These are phyloP conservation scores for Aspergillus piperis DNA, from an alignment of 2,329 filamentous ascomycete species.

Conservation along the genomic window DNA sequence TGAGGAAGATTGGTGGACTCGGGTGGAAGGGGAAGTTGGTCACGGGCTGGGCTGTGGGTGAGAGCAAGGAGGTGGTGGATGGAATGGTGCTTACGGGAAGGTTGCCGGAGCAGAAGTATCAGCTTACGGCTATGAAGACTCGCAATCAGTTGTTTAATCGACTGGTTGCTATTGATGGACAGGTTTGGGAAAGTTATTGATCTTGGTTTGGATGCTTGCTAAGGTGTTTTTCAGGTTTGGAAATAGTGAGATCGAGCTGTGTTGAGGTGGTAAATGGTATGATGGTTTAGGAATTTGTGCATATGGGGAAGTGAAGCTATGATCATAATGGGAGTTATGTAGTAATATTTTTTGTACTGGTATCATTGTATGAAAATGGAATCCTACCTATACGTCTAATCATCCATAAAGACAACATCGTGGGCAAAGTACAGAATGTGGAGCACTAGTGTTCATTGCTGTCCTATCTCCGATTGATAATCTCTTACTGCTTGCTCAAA, in stretches of 20 bases:
- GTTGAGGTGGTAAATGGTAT: no score
- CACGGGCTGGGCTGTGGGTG: slow-evolving; percentile 72
- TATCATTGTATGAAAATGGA: background rate
- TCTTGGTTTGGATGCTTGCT: background rate
- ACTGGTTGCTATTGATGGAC: slow-evolving; percentile 70
- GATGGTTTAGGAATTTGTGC: background rate
- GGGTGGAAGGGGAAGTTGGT: slow-evolving; percentile 84
- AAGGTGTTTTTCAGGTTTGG: slow-evolving; percentile 28
- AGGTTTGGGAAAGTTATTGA: slow-evolving; percentile 81
- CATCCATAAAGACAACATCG: no score
- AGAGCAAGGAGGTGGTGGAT: slow-evolving; percentile 71
- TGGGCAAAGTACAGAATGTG: no score
- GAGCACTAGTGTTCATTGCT: background rate
- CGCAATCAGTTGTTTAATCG: slow-evolving; percentile 72
- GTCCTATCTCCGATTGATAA: slow-evolving; percentile 46
- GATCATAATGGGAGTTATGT: background rate
- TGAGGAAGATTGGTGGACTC: slow-evolving; percentile 77
- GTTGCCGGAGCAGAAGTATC: slow-evolving; percentile 53
- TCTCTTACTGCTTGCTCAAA: slow-evolving; percentile 60
- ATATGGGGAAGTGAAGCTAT: background rate
- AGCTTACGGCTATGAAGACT: slow-evolving; percentile 70
- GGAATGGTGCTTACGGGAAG: slow-evolving; percentile 68
- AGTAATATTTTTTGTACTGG: background rate
- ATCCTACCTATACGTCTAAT: background rate
- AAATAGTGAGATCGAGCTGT: slow-evolving; percentile 10